Percentiles rank a stretch among this genome's conserved stretches.
Conservation (phyloP, 2,329 filamentous ascomycete species). For the Ascochyta viciae-villosae region DNA sequence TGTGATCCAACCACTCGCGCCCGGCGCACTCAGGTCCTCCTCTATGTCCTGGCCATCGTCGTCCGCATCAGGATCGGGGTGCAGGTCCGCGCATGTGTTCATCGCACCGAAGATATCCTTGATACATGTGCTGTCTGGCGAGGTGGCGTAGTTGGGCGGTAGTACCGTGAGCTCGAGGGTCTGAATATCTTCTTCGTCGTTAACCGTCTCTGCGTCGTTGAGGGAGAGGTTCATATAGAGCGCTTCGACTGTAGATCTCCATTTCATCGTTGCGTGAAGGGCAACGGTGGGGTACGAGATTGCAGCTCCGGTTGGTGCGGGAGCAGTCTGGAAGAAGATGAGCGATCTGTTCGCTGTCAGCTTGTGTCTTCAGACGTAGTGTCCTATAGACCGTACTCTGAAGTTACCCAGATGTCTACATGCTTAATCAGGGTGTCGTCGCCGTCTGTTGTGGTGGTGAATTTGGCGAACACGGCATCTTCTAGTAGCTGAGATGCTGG, state of each 20-base stretch:
- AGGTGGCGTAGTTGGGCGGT: constrained; percentile 51
- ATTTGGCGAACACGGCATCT: constrained; percentile 54
- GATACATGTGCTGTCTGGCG: constrained; percentile 42
- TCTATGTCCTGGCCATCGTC: constrained; percentile 59
- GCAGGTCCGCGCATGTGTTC: constrained; percentile 75
- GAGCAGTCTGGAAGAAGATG: constrained; percentile 66
- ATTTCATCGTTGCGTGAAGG: constrained; percentile 75
- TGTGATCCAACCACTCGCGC: constrained; percentile 85
- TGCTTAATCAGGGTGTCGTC: constrained; percentile 42
- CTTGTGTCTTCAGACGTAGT: not conserved
- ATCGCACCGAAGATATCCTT: constrained; percentile 72
- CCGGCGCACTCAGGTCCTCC: constrained; percentile 66
- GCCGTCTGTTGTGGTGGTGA: constrained; percentile 46
- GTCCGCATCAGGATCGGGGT: constrained; percentile 71
- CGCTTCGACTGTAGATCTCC: constrained; percentile 46
- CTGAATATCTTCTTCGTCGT: constrained; percentile 69
- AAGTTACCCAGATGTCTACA: constrained; percentile 58
- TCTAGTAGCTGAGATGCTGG: constrained; percentile 61
- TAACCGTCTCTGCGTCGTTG: constrained; percentile 61
- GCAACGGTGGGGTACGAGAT: constrained; percentile 78
- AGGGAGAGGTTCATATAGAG: constrained; percentile 49
- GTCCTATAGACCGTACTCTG: constrained; percentile 44
- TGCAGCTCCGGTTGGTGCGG: constrained; percentile 65
- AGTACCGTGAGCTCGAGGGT: constrained; percentile 73
- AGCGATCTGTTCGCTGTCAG: constrained; percentile 56